Percentiles rank a stretch among this genome's conserved stretches.
These are phyloP conservation scores for Periconia sp. DNA, from an alignment of 2,329 filamentous ascomycete genomes.

Conservation along the genomic window DNA sequence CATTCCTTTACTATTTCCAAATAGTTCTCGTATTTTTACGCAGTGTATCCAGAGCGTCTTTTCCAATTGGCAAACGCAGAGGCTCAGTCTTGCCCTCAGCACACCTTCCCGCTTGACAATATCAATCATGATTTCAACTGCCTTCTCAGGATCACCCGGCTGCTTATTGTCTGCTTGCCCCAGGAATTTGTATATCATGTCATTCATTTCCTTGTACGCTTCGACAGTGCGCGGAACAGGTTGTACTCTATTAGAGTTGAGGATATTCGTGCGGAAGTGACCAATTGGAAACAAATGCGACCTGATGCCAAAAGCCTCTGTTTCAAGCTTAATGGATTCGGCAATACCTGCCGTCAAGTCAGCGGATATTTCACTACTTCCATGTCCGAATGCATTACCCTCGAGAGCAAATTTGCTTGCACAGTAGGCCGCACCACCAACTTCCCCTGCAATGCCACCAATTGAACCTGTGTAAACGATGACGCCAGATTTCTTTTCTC, in stretches of 20 bases:
- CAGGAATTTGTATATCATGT: conserved; percentile 24
- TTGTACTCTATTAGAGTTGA: conserved; percentile 27
- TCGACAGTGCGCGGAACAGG: conserved; percentile 11
- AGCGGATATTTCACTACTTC: not conserved
- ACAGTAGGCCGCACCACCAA: conserved; percentile 17
- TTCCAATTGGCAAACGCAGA: conserved; percentile 29
- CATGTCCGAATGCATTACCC: conserved; percentile 1
- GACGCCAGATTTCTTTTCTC: conserved; percentile 34
- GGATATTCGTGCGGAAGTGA: conserved; percentile 35
- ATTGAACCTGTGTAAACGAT: conserved; percentile 42
- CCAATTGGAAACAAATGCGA: conserved; percentile 43
- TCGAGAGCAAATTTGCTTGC: conserved; percentile 14
- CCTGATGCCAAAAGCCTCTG: conserved; percentile 36
- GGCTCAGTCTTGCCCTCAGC: conserved; percentile 27
- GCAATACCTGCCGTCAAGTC: conserved; percentile 1
- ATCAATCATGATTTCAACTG: conserved; percentile 16
- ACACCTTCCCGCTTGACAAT: conserved; percentile 12
- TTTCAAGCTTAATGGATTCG: conserved; percentile 31
- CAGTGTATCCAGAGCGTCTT: conserved; percentile 16
- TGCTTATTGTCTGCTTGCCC: conserved; percentile 9
- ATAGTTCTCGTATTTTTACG: conserved; percentile 6
- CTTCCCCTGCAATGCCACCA: conserved; percentile 10
- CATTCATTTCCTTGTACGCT: conserved; percentile 13
- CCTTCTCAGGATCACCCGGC: conserved; percentile 18
- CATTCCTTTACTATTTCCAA: conserved; percentile 14